These are phyloP conservation scores for Fomes fomentarius DNA, from an alignment of 1,284 basidiomycete genomes.

Conservation along the genomic window DNA sequence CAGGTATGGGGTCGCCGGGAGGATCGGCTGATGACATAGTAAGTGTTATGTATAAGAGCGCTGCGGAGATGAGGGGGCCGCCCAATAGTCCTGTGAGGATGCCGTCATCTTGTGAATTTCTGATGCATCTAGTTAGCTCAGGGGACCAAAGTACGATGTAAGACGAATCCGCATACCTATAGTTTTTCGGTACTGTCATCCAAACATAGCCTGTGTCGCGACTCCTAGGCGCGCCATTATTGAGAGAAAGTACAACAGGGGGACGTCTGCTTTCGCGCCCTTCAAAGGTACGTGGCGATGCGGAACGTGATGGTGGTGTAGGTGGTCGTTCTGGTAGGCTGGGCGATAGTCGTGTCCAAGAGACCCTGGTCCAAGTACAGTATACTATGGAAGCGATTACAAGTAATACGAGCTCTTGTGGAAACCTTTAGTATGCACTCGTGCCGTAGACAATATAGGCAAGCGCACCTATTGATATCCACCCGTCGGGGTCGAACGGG, in stretches of 20 bases:
- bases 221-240: slow-evolving; percentile 11
- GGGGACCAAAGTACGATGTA: neutral
- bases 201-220: slow-evolving; percentile 66
- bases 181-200: slow-evolving; percentile 91
- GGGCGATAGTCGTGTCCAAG: slow-evolving; percentile 36
- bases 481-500: slow-evolving; percentile 35
- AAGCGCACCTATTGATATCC: slow-evolving; percentile 55
- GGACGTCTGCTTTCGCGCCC: slow-evolving; percentile 41
- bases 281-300: slow-evolving; percentile 49
- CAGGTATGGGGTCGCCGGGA: slow-evolving; percentile 43
- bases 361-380: slow-evolving; percentile 63
- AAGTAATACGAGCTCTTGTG: slow-evolving; percentile 69
- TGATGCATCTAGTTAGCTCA: slow-evolving; percentile 32
- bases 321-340: slow-evolving; percentile 30
- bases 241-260: neutral
- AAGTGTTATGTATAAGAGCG: slow-evolving; percentile 61
- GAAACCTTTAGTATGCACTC: too few species aligned
- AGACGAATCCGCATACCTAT: slow-evolving; percentile 56
- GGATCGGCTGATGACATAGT: slow-evolving; percentile 27
- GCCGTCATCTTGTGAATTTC: slow-evolving; percentile 84
- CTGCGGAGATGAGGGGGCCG: slow-evolving; percentile 74
- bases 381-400: slow-evolving; percentile 62
- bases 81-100: slow-evolving; percentile 80
- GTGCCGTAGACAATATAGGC: too few species aligned
- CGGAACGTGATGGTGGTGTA: slow-evolving; percentile 34